These are phyloP conservation scores for Babesia bigemina DNA, from an alignment of 169 alveolate species.

Conservation along the genomic window DNA sequence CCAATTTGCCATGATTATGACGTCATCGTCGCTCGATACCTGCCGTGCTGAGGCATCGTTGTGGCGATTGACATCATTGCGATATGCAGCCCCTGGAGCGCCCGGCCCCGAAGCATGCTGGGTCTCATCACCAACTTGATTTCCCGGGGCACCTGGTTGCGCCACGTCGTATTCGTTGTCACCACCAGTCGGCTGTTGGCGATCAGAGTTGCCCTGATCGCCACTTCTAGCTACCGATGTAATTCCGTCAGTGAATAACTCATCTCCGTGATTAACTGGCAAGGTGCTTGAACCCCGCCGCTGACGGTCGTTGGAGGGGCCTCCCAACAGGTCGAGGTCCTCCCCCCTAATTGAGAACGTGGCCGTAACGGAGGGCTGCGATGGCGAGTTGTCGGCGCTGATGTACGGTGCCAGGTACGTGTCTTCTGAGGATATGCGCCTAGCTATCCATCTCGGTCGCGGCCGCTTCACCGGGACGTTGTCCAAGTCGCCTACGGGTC, in stretches of 20 bases:
- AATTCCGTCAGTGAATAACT: too few species aligned
- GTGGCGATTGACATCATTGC: too few species aligned
- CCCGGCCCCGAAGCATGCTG: not conserved
- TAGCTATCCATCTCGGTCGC: slow-evolving; percentile 3
- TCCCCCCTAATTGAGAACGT: slow-evolving; percentile 16
- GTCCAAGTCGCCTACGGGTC: not conserved
- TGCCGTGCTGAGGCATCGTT: too few species aligned
- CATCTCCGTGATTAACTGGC: not conserved
- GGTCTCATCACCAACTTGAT: too few species aligned
- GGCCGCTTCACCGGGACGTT: not conserved
- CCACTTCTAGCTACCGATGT: too few species aligned
- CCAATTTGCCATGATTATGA: too few species aligned
- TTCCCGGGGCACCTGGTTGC: too few species aligned
- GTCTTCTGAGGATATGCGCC: not conserved
- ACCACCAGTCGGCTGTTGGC: too few species aligned
- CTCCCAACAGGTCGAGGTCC: slow-evolving; percentile 17
- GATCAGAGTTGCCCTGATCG: too few species aligned
- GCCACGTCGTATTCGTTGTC: too few species aligned
- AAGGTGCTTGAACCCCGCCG: not conserved
- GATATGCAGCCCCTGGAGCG: not conserved
- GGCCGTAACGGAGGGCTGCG: not conserved
- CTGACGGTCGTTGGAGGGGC: not conserved
- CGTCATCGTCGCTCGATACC: too few species aligned
- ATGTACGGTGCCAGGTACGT: not conserved
- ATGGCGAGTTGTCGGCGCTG: slow-evolving; percentile 3